phyloP scores from a whole-genome alignment of 495 filamentous ascomycete species.

The Aspergillus conjunctus region DNA sequence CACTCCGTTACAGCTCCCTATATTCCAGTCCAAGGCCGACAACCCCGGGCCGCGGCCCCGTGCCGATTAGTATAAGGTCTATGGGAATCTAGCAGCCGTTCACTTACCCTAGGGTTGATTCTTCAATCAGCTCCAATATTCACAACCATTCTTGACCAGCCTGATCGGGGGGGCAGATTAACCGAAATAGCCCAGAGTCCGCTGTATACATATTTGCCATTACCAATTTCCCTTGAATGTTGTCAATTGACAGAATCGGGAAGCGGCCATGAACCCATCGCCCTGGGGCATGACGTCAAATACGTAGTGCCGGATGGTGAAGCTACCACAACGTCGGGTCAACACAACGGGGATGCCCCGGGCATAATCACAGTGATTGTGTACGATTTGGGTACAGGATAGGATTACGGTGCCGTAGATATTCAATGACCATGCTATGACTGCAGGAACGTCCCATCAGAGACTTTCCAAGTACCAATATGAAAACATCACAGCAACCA shows the following conservation, averaged over 20 bases:
- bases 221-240: not conserved
- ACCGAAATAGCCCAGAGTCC: too few relatives aligned
- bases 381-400: not conserved
- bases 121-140: not conserved
- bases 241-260: not conserved
- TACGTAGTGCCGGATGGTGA: not conserved
- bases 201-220: not conserved
- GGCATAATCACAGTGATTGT: not conserved
- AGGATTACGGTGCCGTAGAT: not conserved
- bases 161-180: too few relatives aligned
- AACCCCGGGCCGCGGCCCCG: not conserved
- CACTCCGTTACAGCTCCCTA: not conserved
- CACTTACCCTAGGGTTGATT: not conserved
- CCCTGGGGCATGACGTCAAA: slow-evolving; percentile 1
- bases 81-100: not conserved
- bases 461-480: not conserved
- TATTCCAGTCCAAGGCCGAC: not conserved
- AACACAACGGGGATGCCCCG: not conserved
- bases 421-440: too few relatives aligned
- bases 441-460: not conserved
- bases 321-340: not conserved
- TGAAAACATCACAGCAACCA: too few relatives aligned
- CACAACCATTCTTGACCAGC: too few relatives aligned
- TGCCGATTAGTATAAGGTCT: not conserved
- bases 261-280: not conserved